Evolutionary conservation across 257 asterid genomes (phyloP).

Genomic region (Solanum gracilifrons): DNA sequence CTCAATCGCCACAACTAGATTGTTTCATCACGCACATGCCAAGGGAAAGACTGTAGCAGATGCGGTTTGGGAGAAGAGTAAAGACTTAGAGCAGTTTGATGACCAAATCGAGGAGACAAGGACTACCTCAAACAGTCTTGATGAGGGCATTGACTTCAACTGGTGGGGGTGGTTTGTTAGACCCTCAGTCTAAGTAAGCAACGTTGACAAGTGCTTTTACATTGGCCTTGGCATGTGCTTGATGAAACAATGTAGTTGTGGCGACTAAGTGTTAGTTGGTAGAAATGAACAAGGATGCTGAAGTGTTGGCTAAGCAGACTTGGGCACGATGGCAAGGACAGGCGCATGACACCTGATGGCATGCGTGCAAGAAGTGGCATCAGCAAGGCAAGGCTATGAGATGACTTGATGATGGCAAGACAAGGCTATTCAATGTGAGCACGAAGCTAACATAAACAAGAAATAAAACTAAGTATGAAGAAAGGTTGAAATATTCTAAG

Average conservation of each 20-base stretch:
- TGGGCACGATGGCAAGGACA: background rate
- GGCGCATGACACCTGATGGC: background rate
- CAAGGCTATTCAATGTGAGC: background rate
- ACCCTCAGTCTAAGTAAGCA: background rate
- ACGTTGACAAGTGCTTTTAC: background rate
- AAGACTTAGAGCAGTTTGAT: background rate
- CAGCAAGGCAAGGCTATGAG: background rate
- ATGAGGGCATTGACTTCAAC: background rate
- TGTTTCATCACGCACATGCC: background rate
- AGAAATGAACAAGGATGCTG: background rate
- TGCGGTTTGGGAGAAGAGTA: too few species aligned
- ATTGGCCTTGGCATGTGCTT: background rate
- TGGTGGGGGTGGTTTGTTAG: background rate
- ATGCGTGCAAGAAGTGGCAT: background rate
- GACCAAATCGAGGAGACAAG: background rate
- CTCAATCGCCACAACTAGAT: background rate
- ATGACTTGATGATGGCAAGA: background rate
- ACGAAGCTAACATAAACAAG: background rate
- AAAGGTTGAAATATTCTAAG: background rate
- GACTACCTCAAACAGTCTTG: background rate
- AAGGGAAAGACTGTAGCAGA: background rate
- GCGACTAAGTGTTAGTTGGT: background rate
- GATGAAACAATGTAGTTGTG: background rate
- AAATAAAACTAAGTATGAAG: background rate
- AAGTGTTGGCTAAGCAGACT: background rate